phyloP scores from a whole-genome alignment of 192 early-diverging fungal genomes.

The Linnemannia elongata region DNA sequence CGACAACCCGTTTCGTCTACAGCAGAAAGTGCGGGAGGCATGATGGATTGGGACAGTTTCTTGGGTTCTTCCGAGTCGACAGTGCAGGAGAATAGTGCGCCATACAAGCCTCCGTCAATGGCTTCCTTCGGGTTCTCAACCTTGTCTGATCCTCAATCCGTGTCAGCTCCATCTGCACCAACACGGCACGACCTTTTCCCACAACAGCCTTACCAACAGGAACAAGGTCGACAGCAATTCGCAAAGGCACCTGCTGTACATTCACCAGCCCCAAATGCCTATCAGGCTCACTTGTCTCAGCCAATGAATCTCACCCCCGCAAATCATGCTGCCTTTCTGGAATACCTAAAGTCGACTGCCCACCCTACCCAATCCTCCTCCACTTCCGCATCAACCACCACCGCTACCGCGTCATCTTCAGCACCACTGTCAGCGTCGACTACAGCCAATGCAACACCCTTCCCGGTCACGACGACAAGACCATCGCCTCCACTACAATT shows the following conservation, averaged over 20 bases:
- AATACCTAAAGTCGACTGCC: conserved; percentile 51
- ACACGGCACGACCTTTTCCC: background rate
- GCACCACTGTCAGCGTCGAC: background rate
- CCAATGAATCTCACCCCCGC: conserved; percentile 51
- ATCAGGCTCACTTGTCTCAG: conserved; percentile 30
- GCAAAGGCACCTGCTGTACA: background rate
- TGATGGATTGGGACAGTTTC: conserved; percentile 51
- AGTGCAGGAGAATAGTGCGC: conserved; percentile 14
- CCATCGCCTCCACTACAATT: background rate
- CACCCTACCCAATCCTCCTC: background rate
- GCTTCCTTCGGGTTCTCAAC: conserved; percentile 11
- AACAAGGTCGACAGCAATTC: background rate
- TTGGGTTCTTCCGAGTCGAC: conserved; percentile 44
- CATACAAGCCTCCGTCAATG: conserved; percentile 38
- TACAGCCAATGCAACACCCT: conserved; percentile 4
- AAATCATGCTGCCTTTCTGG: conserved; percentile 48
- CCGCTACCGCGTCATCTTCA: background rate
- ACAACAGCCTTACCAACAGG: background rate
- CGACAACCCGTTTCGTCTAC: conserved; percentile 6
- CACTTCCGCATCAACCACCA: background rate
- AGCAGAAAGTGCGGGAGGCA: conserved; percentile 5
- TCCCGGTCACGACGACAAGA: too few relatives aligned
- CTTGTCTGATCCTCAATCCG: background rate
- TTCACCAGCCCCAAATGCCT: background rate
- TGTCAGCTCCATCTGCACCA: background rate